These are phyloP conservation scores for Ophiocordyceps sinensis DNA, from an alignment of 2,329 filamentous ascomycete genomes.

Conservation along the genomic window DNA sequence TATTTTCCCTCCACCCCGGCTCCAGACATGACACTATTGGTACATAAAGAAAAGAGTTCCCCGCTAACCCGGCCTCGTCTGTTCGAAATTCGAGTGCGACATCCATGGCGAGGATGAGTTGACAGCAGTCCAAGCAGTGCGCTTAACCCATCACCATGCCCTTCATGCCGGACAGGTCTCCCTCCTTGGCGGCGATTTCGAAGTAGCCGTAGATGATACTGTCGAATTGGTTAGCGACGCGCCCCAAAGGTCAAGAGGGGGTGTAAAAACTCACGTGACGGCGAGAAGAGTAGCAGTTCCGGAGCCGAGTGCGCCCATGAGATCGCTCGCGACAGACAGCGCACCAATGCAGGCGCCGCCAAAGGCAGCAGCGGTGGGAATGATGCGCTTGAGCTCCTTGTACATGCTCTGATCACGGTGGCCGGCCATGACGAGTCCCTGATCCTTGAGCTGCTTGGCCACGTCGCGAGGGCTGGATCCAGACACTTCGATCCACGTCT, in stretches of 20 bases:
- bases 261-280: constrained; percentile 65
- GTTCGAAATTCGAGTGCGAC: background rate
- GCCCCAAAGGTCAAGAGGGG: no score
- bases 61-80: background rate
- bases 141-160: constrained; percentile 56
- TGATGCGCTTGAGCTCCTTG: constrained; percentile 98
- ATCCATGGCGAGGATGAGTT: background rate
- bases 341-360: constrained; percentile 98
- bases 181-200: constrained; percentile 97
- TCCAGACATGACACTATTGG: constrained; percentile 1
- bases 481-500: constrained; percentile 99
- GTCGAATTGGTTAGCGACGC: constrained; percentile 3
- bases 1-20: background rate
- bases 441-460: constrained; percentile 99
- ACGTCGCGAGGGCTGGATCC: constrained; percentile 96
- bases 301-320: constrained; percentile 88
- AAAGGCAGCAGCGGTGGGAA: constrained; percentile 93
- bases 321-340: constrained; percentile 86
- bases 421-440: constrained; percentile 97
- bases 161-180: constrained; percentile 75
- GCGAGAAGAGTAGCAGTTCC: constrained; percentile 96
- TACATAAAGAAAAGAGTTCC: constrained; percentile 1
- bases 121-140: background rate
- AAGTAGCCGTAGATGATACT: constrained; percentile 99
- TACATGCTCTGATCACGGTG: constrained; percentile 99